These are phyloP conservation scores for Arachnomyces sp. DNA, from an alignment of 2,329 filamentous ascomycete genomes.

Conservation along the genomic window DNA sequence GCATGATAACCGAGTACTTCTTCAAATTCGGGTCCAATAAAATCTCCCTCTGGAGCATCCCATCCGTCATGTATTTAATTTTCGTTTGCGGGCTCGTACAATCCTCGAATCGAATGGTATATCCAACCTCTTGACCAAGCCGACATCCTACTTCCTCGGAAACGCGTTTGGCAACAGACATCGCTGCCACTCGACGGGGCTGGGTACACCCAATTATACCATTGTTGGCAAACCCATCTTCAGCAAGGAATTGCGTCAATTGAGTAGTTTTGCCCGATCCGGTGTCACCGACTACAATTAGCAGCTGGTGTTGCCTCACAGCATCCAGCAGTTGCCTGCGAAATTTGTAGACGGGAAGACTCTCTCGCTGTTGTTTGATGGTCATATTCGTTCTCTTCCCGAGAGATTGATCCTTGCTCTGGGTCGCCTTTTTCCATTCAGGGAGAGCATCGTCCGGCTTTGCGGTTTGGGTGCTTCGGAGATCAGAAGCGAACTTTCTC, in stretches of 20 bases:
- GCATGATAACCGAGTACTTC: constrained; percentile 92
- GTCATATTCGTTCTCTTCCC: constrained; percentile 83
- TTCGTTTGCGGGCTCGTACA: constrained; percentile 77
- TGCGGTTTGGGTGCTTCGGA: constrained; percentile 58
- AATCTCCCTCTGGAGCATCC: constrained; percentile 94
- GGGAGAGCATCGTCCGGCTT: constrained; percentile 62
- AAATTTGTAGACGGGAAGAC: constrained; percentile 81
- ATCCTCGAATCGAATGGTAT: constrained; percentile 96
- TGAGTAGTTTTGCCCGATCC: constrained; percentile 97
- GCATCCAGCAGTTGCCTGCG: constrained; percentile 80
- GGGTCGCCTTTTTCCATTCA: constrained; percentile 84
- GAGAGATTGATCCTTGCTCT: constrained; percentile 68
- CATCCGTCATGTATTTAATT: constrained; percentile 99
- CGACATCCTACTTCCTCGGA: constrained; percentile 89
- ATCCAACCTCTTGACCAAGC: constrained; percentile 87
- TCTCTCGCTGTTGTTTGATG: constrained; percentile 91
- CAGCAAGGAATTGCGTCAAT: constrained; percentile 87
- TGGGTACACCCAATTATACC: constrained; percentile 95
- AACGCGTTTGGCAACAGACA: constrained; percentile 96
- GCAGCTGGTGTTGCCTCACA: constrained; percentile 74
- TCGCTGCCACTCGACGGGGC: constrained; percentile 90
- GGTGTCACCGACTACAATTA: constrained; percentile 96
- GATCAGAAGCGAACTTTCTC: constrained; percentile 78
- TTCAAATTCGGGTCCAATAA: constrained; percentile 81
- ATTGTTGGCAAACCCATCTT: constrained; percentile 77